Evolutionary conservation across 129 eudicot species (phyloP), one percentile per base, ranked within the genome.

Genomic region (Escallonia rubra): DNA sequence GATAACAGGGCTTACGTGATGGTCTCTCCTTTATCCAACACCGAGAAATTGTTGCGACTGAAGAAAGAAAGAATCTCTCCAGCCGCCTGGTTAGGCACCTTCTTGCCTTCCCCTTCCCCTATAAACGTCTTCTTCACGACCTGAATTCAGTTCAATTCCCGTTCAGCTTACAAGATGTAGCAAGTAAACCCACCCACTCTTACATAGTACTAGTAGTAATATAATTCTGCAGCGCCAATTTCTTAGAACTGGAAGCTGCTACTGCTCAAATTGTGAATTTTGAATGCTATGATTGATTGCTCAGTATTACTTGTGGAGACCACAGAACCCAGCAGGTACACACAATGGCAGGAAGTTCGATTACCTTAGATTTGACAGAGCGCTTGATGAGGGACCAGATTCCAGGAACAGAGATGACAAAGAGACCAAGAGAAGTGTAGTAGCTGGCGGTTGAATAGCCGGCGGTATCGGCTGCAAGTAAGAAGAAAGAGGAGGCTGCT

Each of bases 311-410:
- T 23, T 23, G 34, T 23, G 34, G 34, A 23, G 34, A 23, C 34
- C 34, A 23, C 34, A 1, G 34, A 23, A 23, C 34, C 1, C 34
- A 23, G 34, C 1, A 23, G 34, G 34, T 23, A 23, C 34, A 23
- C 34, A 23, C 0, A 23, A 23, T 23, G 34, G 34, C 34, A 23
- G 34, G 34, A 23, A 23, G 34, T 23, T 23, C 34, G 34, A 14
- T 15, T 44, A 91, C 98, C 96, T 92, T 92, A 2, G 98, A 92
- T 80, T 92, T 92, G 41, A 92, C 96, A 34, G 98, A 91, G 59
- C 98, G 96, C 58, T 91, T 91, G 69, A 91, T 91, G 66, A 92
- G 98, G 40, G 98, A 92, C 96, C 98, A 92, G 52, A 92, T 89
- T 2, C 98, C 98, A 2, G 98, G 96, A 59, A 92, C 96, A 8